Percentiles rank a stretch among this genome's conserved stretches.
phyloP scores from a whole-genome alignment of 2,329 filamentous ascomycete genomes.

The Didymella pinodella region DNA sequence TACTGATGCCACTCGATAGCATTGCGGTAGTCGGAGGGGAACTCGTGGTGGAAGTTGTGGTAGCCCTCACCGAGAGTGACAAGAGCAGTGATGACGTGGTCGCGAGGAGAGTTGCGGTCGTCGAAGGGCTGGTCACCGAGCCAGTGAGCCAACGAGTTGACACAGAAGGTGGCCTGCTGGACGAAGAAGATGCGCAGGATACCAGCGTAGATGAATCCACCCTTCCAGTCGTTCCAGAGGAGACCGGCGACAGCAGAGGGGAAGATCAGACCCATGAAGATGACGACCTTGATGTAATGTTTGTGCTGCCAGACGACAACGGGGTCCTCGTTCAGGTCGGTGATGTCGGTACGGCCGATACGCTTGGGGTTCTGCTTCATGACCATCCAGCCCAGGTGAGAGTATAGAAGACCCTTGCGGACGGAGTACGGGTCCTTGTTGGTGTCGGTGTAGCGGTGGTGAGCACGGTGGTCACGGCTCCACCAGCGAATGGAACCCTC shows the following conservation, averaged over 20 bases:
- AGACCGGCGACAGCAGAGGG: constrained; percentile 59
- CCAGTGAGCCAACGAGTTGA: constrained; percentile 64
- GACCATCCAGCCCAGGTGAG: constrained; percentile 62
- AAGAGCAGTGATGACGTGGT: constrained; percentile 54
- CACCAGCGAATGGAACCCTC: constrained; percentile 62
- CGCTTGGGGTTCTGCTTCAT: constrained; percentile 64
- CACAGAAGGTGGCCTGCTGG: constrained; percentile 63
- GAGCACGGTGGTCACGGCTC: constrained; percentile 60
- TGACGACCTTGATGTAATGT: constrained; percentile 58
- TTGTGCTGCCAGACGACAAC: constrained; percentile 61
- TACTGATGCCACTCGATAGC: constrained; percentile 55
- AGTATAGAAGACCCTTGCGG: constrained; percentile 61
- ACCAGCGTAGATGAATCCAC: constrained; percentile 61
- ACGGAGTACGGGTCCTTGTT: constrained; percentile 62
- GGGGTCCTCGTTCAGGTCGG: constrained; percentile 60
- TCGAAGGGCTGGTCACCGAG: constrained; percentile 58
- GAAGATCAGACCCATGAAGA: constrained; percentile 59
- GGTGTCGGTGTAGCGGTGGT: constrained; percentile 63
- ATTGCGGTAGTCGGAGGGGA: constrained; percentile 56
- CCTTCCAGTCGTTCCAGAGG: constrained; percentile 59
- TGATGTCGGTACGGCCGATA: constrained; percentile 60
- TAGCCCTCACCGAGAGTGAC: constrained; percentile 56
- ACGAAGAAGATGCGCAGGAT: constrained; percentile 62
- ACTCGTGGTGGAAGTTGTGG: constrained; percentile 58
- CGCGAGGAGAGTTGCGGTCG: constrained; percentile 55